phyloP scores from a whole-genome alignment of 2,329 filamentous ascomycete genomes.

The Dothidotthia symphoricarpi region DNA sequence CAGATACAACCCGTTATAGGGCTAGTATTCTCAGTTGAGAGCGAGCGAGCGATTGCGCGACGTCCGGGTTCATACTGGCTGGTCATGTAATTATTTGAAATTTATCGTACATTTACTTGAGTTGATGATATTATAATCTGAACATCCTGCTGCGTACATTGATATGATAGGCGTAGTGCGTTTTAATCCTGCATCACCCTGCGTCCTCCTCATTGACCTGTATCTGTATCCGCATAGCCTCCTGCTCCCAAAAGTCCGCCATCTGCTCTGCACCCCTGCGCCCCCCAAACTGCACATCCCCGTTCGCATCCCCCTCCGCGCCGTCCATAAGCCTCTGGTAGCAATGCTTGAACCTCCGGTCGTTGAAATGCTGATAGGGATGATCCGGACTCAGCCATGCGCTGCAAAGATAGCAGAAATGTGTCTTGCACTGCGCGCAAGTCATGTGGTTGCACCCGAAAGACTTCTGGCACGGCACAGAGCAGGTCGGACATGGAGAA shows the following conservation, averaged over 20 bases:
- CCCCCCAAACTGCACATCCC: slow-evolving; percentile 46
- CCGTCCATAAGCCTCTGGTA: slow-evolving; percentile 89
- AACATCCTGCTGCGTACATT: too few relatives aligned
- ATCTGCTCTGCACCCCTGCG: slow-evolving; percentile 45
- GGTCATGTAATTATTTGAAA: too few relatives aligned
- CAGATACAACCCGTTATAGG: too few relatives aligned
- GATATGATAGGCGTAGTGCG: too few relatives aligned
- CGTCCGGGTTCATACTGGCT: too few relatives aligned
- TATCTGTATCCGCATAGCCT: slow-evolving; percentile 36
- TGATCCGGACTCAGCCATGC: slow-evolving; percentile 79
- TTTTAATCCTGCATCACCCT: too few relatives aligned
- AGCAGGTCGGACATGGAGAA: slow-evolving; percentile 85
- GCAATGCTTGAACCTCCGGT: slow-evolving; percentile 61
- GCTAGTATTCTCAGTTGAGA: too few relatives aligned
- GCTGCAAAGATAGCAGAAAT: slow-evolving; percentile 94
- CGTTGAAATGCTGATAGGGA: slow-evolving; percentile 87
- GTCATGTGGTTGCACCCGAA: slow-evolving; percentile 97
- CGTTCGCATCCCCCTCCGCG: slow-evolving; percentile 69
- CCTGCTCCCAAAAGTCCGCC: slow-evolving; percentile 40
- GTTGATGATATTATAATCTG: too few relatives aligned
- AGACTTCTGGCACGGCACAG: slow-evolving; percentile 80
- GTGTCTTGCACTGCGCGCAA: slow-evolving; percentile 82
- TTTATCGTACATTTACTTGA: too few relatives aligned
- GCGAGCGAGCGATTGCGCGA: too few relatives aligned
- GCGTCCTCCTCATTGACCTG: slow-evolving; percentile 41